Evolutionary conservation across 208 protist genomes (phyloP).

Genomic region (Crithidia thermophila): DNA sequence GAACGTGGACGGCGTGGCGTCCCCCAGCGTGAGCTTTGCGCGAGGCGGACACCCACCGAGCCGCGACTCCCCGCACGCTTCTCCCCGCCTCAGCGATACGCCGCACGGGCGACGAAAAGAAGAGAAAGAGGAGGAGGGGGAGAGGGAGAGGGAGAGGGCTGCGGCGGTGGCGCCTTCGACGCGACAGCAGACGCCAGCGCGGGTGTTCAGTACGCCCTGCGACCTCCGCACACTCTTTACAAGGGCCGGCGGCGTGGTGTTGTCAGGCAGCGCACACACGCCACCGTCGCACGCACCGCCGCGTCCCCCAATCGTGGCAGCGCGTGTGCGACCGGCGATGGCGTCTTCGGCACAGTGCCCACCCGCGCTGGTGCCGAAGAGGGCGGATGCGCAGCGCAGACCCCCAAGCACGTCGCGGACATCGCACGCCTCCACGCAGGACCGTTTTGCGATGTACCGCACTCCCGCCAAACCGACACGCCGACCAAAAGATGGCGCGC

Average conservation of each 20-base stretch:
- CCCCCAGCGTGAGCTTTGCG: conserved; percentile 7
- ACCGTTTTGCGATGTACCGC: conserved; percentile 43
- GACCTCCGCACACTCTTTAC: conserved; percentile 17
- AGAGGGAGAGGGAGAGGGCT: no score
- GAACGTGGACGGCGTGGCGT: neutral
- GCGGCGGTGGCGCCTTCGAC: neutral
- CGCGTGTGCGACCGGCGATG: neutral
- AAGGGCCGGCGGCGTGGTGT: neutral
- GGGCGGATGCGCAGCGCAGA: neutral
- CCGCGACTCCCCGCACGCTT: neutral
- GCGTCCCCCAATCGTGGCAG: no score
- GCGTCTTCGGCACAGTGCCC: neutral
- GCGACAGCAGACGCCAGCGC: neutral
- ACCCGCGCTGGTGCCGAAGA: neutral
- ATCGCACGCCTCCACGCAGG: neutral
- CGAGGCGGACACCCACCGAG: neutral
- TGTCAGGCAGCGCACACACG: neutral
- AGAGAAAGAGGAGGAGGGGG: no score
- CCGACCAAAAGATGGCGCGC: neutral
- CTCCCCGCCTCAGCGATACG: neutral
- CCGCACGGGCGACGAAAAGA: neutral
- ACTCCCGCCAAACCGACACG: neutral
- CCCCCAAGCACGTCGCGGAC: neutral
- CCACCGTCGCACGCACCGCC: no score
- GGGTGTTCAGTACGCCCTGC: neutral